Base-by-base conservation (phyloP, 352 stramenopile species). In the Phytophthora constricta region DNA sequence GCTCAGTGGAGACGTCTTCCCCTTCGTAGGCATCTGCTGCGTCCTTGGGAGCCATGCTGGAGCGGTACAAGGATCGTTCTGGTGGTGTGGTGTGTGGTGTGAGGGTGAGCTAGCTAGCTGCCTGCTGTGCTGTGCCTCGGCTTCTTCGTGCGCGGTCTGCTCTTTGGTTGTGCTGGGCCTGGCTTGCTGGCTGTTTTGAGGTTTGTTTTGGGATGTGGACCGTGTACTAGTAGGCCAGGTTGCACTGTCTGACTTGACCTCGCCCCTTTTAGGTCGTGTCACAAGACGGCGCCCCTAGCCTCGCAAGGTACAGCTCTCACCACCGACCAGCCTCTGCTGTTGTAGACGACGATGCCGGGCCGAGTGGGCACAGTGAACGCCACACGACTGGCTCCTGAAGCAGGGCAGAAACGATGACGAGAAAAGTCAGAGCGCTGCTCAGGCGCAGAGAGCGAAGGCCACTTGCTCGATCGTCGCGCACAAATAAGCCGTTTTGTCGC, bases 21-120 rank as follows among this genome's bases (percentile, higher is more conserved):
- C n/a, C n/a, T n/a, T n/a, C n/a, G n/a, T n/a, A n/a, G n/a, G n/a
- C n/a, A n/a, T n/a, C n/a, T n/a, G n/a, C n/a, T n/a, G n/a, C n/a
- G n/a, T n/a, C n/a, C n/a, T n/a, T 86, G n/a, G 74, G 74, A 31
- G 77, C 63, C 77, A 86, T 86, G 66, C n/a, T n/a, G n/a, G n/a
- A n/a, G n/a, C n/a, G n/a, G n/a, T n/a, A n/a, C n/a, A n/a, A n/a
- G n/a, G n/a, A n/a, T n/a, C n/a, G 39, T 65, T 51, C 59, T 34
- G 56, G 7, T n/a, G 14, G 2, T 9, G 31, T 49, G 34, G 28
- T 23, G n/a, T 19, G n/a, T 39, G 22, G 26, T 31, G 39, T 22
- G 42, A 43, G 39, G 46, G 62, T 45, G 60, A 17, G 27, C 49
- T 59, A 54, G n/a, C 26, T n/a, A n/a, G 34, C 19, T 22, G 3